phyloP scores from a whole-genome alignment of 306 rosid genomes.

The Trichosanthes truncata region DNA sequence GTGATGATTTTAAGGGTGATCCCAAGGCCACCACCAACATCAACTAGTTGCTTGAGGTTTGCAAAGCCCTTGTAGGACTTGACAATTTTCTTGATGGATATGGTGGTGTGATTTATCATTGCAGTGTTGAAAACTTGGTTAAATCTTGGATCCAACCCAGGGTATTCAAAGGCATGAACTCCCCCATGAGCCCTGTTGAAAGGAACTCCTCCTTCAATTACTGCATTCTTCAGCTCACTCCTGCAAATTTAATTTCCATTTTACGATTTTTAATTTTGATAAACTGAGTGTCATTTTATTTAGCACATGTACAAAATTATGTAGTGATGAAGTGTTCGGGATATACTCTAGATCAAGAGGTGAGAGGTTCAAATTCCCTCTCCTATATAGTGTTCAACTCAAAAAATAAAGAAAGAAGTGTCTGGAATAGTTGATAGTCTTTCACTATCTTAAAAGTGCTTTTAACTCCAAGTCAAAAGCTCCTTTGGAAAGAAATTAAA shows the following conservation, averaged over 20 bases:
- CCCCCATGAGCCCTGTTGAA: slow-evolving; percentile 34
- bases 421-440: too few relatives aligned
- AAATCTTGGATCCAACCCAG: slow-evolving; percentile 2
- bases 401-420: too few relatives aligned
- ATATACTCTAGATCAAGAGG: too few relatives aligned
- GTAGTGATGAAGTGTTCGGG: too few relatives aligned
- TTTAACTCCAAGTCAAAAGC: too few relatives aligned
- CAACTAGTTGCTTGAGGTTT: slow-evolving; percentile 29
- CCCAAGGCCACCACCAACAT: slow-evolving; percentile 9
- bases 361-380: too few relatives aligned
- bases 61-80: slow-evolving; percentile 37
- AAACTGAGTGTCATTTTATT: neutral
- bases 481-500: too few relatives aligned
- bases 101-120: slow-evolving; percentile 31
- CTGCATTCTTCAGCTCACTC: slow-evolving; percentile 27
- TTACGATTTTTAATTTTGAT: neutral
- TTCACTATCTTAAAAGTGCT: too few relatives aligned
- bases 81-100: slow-evolving; percentile 27
- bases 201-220: slow-evolving; percentile 30
- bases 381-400: too few relatives aligned
- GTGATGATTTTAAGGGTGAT: slow-evolving; percentile 31
- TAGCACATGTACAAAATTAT: too few relatives aligned
- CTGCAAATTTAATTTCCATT: neutral
- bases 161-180: slow-evolving; percentile 26
- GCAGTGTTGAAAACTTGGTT: slow-evolving; percentile 34